These are phyloP conservation scores for Euphorbia lathyris DNA, from an alignment of 345 rosid genomes.

Conservation along the genomic window DNA sequence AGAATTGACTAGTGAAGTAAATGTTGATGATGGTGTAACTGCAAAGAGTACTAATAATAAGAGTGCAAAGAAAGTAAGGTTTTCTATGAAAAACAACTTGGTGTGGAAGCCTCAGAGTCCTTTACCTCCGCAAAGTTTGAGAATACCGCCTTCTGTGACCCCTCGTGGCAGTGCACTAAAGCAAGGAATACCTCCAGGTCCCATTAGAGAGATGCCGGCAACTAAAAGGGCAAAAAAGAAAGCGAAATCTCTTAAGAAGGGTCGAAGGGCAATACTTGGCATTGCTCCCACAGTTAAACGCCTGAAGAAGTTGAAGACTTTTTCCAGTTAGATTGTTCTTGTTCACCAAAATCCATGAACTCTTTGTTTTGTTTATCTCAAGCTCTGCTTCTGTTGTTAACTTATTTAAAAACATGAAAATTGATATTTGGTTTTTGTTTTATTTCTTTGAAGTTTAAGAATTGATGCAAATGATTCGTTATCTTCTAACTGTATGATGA, in stretches of 20 bases:
- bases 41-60: constrained; percentile 53
- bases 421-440: neutral
- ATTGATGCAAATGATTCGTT: constrained; percentile 7
- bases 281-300: constrained; percentile 43
- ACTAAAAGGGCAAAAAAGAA: constrained; percentile 55
- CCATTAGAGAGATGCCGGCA: constrained; percentile 55
- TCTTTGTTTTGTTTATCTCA: neutral
- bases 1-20: constrained; percentile 29
- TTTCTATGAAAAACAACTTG: constrained; percentile 83
- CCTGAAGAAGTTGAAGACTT: constrained; percentile 49
- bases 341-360: neutral
- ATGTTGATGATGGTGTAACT: constrained; percentile 36
- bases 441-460: neutral
- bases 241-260: constrained; percentile 44
- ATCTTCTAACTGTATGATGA: neutral
- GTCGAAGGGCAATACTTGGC: constrained; percentile 48
- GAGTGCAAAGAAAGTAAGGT: constrained; percentile 83
- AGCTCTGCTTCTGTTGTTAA: neutral
- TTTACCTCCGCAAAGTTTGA: constrained; percentile 81
- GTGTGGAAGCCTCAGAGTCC: constrained; percentile 98
- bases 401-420: neutral
- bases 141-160: constrained; percentile 88
- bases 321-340: constrained; percentile 20
- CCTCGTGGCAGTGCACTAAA: constrained; percentile 99
- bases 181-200: constrained; percentile 88